A percentile compares a stretch with the other conserved stretches of the same genome.
These are phyloP conservation scores for Huntiella bhutanensis DNA, from an alignment of 2,329 filamentous ascomycete species.

Conservation along the genomic window DNA sequence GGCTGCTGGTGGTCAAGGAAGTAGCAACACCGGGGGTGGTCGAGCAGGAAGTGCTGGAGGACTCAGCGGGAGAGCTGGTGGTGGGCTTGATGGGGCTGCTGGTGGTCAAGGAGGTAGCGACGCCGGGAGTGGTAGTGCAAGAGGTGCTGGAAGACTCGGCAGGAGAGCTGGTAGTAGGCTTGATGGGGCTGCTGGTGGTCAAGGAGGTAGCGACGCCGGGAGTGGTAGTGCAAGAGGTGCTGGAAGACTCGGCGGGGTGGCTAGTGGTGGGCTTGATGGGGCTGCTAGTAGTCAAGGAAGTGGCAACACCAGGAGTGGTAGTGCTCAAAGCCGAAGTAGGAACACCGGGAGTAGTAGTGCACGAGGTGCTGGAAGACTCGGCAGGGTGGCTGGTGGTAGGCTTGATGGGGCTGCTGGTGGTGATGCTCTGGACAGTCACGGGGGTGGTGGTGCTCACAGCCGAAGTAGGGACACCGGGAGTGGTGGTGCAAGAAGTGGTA, in stretches of 20 bases:
- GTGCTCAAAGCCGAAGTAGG: too few relatives aligned
- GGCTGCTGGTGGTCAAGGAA: background rate
- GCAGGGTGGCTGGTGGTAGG: too few relatives aligned
- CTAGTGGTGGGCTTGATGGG: background rate
- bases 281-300: background rate
- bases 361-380: background rate
- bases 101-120: background rate
- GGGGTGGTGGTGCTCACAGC: background rate
- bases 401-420: background rate
- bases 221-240: too few relatives aligned
- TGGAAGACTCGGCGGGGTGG: too few relatives aligned
- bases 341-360: too few relatives aligned
- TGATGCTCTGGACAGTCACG: background rate
- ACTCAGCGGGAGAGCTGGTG: background rate
- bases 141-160: background rate
- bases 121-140: too few relatives aligned
- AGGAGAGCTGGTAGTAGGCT: background rate
- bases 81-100: slow-evolving; percentile 1
- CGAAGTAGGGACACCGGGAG: background rate
- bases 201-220: background rate
- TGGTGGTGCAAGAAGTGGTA: too few relatives aligned
- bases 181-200: too few relatives aligned
- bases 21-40: background rate
- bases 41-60: background rate
- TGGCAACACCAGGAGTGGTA: background rate